phyloP scores from a whole-genome alignment of 2,329 filamentous ascomycete species.

The Colletotrichum echinochloae region DNA sequence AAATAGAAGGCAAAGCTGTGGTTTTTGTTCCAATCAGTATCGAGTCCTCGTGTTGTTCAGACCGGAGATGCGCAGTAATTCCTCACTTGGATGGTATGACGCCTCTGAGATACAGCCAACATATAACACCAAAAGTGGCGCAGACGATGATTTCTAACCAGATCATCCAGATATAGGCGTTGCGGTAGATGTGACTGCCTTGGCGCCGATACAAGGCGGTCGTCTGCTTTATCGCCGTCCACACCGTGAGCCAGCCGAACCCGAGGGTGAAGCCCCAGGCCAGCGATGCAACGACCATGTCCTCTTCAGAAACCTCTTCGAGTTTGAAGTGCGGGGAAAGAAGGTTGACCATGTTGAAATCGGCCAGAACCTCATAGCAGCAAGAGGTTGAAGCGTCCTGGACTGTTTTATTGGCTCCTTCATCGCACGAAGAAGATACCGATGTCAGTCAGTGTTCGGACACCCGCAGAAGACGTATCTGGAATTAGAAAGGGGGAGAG shows the following conservation, averaged over 20 bases:
- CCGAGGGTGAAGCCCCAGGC: conserved; percentile 56
- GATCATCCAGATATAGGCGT: conserved; percentile 60
- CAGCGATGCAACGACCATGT: conserved; percentile 48
- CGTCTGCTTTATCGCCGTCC: conserved; percentile 53
- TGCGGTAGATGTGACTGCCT: conserved; percentile 48
- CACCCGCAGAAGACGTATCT: not conserved
- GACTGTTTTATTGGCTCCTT: conserved; percentile 14
- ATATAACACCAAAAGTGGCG: conserved; percentile 55
- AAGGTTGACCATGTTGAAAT: conserved; percentile 37
- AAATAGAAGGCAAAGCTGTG: conserved; percentile 40
- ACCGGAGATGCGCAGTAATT: not conserved
- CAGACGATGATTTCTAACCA: conserved; percentile 60
- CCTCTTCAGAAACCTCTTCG: conserved; percentile 42
- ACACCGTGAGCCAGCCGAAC: conserved; percentile 54
- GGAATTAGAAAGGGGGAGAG: not conserved
- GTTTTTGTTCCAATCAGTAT: not conserved
- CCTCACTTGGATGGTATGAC: conserved; percentile 40
- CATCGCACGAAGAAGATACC: not conserved
- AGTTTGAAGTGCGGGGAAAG: conserved; percentile 41
- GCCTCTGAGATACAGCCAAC: conserved; percentile 42
- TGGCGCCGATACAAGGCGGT: conserved; percentile 50
- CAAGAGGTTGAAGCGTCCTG: conserved; percentile 14
- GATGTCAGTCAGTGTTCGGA: not conserved
- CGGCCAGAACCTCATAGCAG: conserved; percentile 33
- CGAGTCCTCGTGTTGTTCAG: not conserved